These are phyloP conservation scores for Trypanosomatidae sp. DNA, from an alignment of 208 protist genomes.

Conservation along the genomic window DNA sequence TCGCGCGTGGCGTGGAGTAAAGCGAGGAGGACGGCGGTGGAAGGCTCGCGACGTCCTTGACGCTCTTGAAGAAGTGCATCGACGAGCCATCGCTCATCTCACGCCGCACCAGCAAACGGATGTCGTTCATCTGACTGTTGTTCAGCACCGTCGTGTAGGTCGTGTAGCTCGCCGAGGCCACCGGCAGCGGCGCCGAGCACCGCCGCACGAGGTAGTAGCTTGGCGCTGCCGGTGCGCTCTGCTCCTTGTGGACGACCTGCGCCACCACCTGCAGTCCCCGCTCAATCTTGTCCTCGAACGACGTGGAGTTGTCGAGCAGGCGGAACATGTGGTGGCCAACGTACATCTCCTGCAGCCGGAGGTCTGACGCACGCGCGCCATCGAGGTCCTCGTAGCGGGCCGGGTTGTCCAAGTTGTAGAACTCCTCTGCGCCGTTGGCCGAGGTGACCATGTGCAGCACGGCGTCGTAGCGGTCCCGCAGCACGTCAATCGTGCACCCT, in stretches of 20 bases:
- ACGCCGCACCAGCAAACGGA: slow-evolving; percentile 54
- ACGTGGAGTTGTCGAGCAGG: slow-evolving; percentile 73
- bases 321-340: slow-evolving; percentile 70
- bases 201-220: slow-evolving; percentile 49
- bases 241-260: slow-evolving; percentile 40
- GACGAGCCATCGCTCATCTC: slow-evolving; percentile 51
- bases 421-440: slow-evolving; percentile 67
- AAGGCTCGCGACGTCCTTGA: slow-evolving; percentile 30
- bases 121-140: slow-evolving; percentile 59
- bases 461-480: slow-evolving; percentile 84
- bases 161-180: slow-evolving; percentile 38
- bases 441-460: slow-evolving; percentile 86
- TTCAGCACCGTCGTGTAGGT: slow-evolving; percentile 52
- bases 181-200: slow-evolving; percentile 32
- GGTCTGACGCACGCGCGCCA: slow-evolving; percentile 72
- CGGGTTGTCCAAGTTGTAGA: slow-evolving; percentile 81
- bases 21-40: not conserved
- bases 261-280: slow-evolving; percentile 65
- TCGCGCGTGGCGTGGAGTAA: slow-evolving; percentile 1
- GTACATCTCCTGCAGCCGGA: slow-evolving; percentile 78
- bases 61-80: slow-evolving; percentile 70
- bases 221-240: slow-evolving; percentile 17
- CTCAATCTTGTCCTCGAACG: slow-evolving; percentile 82
- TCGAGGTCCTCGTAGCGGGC: slow-evolving; percentile 80
- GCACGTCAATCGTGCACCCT: slow-evolving; percentile 45